These are phyloP conservation scores for Trichoderma sp. DNA, from an alignment of 2,329 filamentous ascomycete genomes.

Conservation along the genomic window DNA sequence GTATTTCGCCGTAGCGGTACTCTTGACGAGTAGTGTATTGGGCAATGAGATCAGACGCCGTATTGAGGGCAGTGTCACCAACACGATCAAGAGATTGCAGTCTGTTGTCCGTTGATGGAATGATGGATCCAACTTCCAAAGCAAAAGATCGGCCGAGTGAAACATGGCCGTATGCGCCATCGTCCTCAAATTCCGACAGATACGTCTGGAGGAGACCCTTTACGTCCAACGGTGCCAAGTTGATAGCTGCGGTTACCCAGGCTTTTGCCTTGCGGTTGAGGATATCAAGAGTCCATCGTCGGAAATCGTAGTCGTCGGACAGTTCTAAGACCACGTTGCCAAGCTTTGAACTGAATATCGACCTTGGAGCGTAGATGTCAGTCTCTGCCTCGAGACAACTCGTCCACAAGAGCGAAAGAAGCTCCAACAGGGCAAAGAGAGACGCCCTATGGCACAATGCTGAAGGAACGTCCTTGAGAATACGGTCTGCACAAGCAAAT, in stretches of 20 bases:
- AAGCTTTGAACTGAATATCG: constrained; percentile 75
- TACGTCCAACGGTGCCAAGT: constrained; percentile 86
- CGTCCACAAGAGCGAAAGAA: constrained; percentile 92
- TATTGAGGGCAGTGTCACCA: constrained; percentile 78
- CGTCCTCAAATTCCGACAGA: constrained; percentile 90
- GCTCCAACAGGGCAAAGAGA: constrained; percentile 87
- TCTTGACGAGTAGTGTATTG: constrained; percentile 97
- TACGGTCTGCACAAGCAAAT: constrained; percentile 78
- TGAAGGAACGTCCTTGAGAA: constrained; percentile 83
- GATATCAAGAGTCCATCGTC: constrained; percentile 75
- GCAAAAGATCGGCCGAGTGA: constrained; percentile 93
- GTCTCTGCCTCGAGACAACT: constrained; percentile 94
- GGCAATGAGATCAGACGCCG: constrained; percentile 92
- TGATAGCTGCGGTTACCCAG: constrained; percentile 82
- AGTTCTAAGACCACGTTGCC: constrained; percentile 83
- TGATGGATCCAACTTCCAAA: constrained; percentile 83
- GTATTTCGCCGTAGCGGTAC: constrained; percentile 82
- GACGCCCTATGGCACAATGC: constrained; percentile 88
- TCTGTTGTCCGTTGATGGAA: constrained; percentile 84
- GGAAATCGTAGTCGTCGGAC: constrained; percentile 88
- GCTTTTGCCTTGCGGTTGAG: constrained; percentile 75
- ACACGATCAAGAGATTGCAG: constrained; percentile 79
- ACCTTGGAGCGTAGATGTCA: constrained; percentile 87
- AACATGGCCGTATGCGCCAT: constrained; percentile 87
- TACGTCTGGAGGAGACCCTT: constrained; percentile 97